Evolutionary conservation across 495 filamentous ascomycete species (phyloP), one percentile per base, ranked within the genome.

Genomic region (Hypoxylon intermedium): DNA sequence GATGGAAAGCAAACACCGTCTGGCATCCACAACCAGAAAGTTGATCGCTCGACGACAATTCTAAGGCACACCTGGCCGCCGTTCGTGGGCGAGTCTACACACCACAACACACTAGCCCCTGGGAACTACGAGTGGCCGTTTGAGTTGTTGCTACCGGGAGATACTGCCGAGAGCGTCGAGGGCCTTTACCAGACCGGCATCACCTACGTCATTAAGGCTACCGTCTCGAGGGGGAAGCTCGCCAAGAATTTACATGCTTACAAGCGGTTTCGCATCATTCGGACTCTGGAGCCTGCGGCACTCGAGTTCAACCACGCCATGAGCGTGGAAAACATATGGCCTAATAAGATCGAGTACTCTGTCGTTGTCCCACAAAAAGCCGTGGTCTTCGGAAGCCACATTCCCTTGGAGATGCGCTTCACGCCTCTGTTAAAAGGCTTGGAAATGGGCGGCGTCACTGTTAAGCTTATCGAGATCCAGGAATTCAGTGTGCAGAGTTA

Each of bases 291-390:
- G 26, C 80, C 89, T 12, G 87, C 89, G 34, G 87, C 90, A 23
- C 79, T 94, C 53, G 93, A 97, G 69, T 80, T 94, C 57, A 84
- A 89, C 13, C 89, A 94, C 69, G 88, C 89, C 9, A 92, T 93
- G 90, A 92, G 88, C n/a, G 87, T 96, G 47, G 90, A 96, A 72
- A 96, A 96, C 67, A 84, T 94, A 51, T 98, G 94, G 94, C 85
- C 89, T 9, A 90, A 93, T 74, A 98, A 98, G 78, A 83, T 97
- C 65, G 87, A 94, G 67, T 98, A 98, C 71, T 89, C 89, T 5
- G 88, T 98, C 53, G 86, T 87, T 56, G 87, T 93, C 6, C 93
- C 94, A 2, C 90, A 88, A 49, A 96, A 95, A 67, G 93, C 92
- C 0, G 87, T 94, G 52, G 87, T 96, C 6, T 97, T 96, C 62